phyloP scores from a whole-genome alignment of 208 protist genomes.

The Crithidia expoeki region DNA sequence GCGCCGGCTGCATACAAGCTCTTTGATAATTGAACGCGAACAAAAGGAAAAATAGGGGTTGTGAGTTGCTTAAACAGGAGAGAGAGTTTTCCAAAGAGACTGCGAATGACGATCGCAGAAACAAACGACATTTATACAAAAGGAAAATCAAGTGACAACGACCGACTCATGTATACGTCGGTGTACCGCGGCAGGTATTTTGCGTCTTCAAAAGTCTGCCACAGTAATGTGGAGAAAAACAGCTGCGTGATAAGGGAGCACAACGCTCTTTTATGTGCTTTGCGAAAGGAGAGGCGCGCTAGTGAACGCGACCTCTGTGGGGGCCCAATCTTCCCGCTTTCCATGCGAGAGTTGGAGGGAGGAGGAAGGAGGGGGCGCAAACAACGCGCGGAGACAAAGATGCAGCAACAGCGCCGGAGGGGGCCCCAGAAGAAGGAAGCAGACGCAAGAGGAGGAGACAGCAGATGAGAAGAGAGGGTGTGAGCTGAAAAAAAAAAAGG shows the following conservation, averaged over 20 bases:
- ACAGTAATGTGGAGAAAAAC: not conserved
- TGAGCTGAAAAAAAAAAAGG: too few relatives aligned
- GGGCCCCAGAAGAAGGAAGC: too few relatives aligned
- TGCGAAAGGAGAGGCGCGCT: not conserved
- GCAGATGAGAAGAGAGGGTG: too few relatives aligned
- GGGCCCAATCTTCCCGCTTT: too few relatives aligned
- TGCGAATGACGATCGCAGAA: not conserved
- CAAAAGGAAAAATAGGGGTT: not conserved
- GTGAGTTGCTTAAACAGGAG: too few relatives aligned
- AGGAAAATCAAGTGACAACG: not conserved
- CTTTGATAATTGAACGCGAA: too few relatives aligned
- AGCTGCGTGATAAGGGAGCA: not conserved
- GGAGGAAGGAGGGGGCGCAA: not conserved
- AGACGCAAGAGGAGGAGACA: too few relatives aligned
- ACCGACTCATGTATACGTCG: conserved; percentile 12
- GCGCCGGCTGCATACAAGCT: too few relatives aligned
- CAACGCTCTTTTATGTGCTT: not conserved
- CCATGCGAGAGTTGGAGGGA: conserved; percentile 23
- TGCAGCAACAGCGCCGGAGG: too few relatives aligned
- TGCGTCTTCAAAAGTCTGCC: not conserved
- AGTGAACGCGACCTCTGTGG: too few relatives aligned
- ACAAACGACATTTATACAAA: not conserved
- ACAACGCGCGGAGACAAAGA: not conserved
- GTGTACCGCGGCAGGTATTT: not conserved
- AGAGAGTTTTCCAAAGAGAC: too few relatives aligned